phyloP scores from a whole-genome alignment of 2,329 filamentous ascomycete genomes.

The Cadophora luteo-olivacea region DNA sequence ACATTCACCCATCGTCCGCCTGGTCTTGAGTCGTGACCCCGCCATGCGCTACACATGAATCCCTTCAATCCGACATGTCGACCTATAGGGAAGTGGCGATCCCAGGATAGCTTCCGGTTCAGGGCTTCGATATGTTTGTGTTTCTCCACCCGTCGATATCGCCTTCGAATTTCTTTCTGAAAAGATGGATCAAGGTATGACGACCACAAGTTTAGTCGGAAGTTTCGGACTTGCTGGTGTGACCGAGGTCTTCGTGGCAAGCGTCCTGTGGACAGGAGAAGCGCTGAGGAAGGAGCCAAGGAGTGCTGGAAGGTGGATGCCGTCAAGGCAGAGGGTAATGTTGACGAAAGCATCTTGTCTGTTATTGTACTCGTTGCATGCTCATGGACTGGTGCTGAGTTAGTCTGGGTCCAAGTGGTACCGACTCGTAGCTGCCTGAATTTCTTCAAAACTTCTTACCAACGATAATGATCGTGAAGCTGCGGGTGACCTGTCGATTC shows the following conservation, averaged over 20 bases:
- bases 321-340: slow-evolving; percentile 32
- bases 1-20: slow-evolving; percentile 47
- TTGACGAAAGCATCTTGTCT: slow-evolving; percentile 40
- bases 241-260: slow-evolving; percentile 28
- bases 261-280: slow-evolving; percentile 26
- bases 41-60: slow-evolving; percentile 51
- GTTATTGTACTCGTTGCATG: slow-evolving; percentile 34
- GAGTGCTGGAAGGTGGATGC: slow-evolving; percentile 23
- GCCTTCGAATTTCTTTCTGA: slow-evolving; percentile 51
- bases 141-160: slow-evolving; percentile 51
- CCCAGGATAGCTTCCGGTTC: slow-evolving; percentile 54
- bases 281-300: slow-evolving; percentile 22
- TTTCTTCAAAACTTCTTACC: background rate
- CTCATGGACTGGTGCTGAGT: slow-evolving; percentile 20
- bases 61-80: slow-evolving; percentile 47
- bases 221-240: slow-evolving; percentile 52
- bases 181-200: slow-evolving; percentile 50
- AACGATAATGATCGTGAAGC: background rate
- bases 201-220: slow-evolving; percentile 57
- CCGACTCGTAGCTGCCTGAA: background rate
- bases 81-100: slow-evolving; percentile 49
- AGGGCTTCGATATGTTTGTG: slow-evolving; percentile 55
- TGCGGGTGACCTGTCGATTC: background rate
- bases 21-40: slow-evolving; percentile 40
- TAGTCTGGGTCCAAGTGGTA: background rate